A percentile compares a stretch with the other conserved stretches of the same genome.
Conservation (phyloP, 192 early-diverging fungal species). For the Paraglomus occultum region DNA sequence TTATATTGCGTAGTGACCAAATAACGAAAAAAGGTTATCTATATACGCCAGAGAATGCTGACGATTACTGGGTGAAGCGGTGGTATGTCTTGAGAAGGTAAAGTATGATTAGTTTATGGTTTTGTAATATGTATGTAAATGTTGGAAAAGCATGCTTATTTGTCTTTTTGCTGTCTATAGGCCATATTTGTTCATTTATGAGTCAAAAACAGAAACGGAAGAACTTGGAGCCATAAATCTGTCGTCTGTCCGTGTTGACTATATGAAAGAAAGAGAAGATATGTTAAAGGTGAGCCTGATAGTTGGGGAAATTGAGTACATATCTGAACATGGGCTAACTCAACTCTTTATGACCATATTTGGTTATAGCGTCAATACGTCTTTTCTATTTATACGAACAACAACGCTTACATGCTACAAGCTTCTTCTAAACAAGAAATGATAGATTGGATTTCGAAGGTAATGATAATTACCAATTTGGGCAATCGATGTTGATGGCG, state of each 20-base stretch:
- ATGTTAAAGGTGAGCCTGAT: slow-evolving; percentile 52
- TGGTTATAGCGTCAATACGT: slow-evolving; percentile 50
- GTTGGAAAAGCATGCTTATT: not conserved
- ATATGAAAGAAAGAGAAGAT: slow-evolving; percentile 53
- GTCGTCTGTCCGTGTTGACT: slow-evolving; percentile 59
- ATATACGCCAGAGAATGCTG: slow-evolving; percentile 51
- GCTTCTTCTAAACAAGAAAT: slow-evolving; percentile 60
- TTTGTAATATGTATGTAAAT: not conserved
- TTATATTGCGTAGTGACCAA: slow-evolving; percentile 40
- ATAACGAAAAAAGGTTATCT: slow-evolving; percentile 54
- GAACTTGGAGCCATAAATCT: slow-evolving; percentile 78
- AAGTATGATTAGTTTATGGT: not conserved
- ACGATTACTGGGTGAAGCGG: slow-evolving; percentile 68
- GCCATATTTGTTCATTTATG: slow-evolving; percentile 81
- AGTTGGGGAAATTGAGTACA: not conserved
- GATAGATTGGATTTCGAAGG: slow-evolving; percentile 61
- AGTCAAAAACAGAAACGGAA: slow-evolving; percentile 56
- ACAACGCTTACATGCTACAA: slow-evolving; percentile 64
- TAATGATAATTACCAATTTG: slow-evolving; percentile 6
- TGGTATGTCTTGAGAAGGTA: slow-evolving; percentile 77
- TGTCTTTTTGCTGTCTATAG: slow-evolving; percentile 38
- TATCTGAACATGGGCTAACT: slow-evolving; percentile 2
- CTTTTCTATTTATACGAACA: slow-evolving; percentile 71
- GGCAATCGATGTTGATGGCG: not conserved
- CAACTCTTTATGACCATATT: not conserved